Percentiles rank a stretch among this genome's conserved stretches.
These are phyloP conservation scores for Paraconiothyrium brasiliense DNA, from an alignment of 2,329 filamentous ascomycete genomes.

Conservation along the genomic window DNA sequence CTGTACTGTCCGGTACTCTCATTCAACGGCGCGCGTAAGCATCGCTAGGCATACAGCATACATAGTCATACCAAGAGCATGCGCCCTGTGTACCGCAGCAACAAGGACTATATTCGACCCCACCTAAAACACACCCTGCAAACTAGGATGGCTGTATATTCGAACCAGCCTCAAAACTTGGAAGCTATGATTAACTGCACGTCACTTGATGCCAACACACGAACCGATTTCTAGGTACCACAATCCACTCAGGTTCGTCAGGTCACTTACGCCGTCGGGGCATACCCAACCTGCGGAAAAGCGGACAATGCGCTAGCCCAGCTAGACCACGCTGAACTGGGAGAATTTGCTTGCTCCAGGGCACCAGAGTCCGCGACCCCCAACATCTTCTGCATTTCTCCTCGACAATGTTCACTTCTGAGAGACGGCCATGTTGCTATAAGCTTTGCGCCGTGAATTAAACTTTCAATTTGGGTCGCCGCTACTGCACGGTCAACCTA, in stretches of 20 bases:
- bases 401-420: background rate
- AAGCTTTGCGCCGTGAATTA: background rate
- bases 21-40: constrained; percentile 4
- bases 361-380: background rate
- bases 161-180: background rate
- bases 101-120: background rate
- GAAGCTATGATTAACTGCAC: background rate
- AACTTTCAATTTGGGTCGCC: background rate
- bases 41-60: background rate
- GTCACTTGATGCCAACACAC: background rate
- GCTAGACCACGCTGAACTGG: background rate
- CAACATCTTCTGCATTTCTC: background rate
- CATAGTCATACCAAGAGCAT: background rate
- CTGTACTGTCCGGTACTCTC: background rate
- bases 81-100: constrained; percentile 2
- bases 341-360: background rate
- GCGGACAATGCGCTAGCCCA: background rate
- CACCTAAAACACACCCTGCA: constrained; percentile 4
- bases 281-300: background rate
- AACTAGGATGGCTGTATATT: background rate
- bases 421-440: background rate
- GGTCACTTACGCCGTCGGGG: background rate
- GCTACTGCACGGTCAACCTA: background rate
- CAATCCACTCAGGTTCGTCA: background rate
- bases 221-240: background rate